Conservation (phyloP, 2,329 filamentous ascomycete genomes). For the Atkinsonella texensis region DNA sequence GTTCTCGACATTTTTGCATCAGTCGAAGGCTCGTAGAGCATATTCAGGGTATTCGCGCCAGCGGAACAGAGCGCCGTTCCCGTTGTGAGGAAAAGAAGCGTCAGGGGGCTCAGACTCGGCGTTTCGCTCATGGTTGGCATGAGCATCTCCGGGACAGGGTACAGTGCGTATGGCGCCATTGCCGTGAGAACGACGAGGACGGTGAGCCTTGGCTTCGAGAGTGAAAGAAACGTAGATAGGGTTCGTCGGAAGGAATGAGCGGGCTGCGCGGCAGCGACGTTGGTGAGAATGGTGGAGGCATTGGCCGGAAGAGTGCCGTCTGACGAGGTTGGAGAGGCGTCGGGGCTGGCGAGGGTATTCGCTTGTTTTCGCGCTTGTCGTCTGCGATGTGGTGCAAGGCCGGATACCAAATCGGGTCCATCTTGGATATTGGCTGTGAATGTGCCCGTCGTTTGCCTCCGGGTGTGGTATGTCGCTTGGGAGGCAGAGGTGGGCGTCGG, state of each 20-base stretch:
- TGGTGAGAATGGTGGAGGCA: constrained; percentile 44
- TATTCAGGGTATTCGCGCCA: constrained; percentile 88
- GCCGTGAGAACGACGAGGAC: constrained; percentile 85
- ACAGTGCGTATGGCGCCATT: constrained; percentile 83
- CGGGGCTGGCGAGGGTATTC: constrained; percentile 3
- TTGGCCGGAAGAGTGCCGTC: constrained; percentile 29
- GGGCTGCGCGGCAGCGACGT: constrained; percentile 36
- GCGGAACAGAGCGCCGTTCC: constrained; percentile 85
- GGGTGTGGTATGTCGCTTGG: constrained; percentile 6
- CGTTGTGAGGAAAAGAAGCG: constrained; percentile 79
- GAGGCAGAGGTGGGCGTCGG: constrained; percentile 17
- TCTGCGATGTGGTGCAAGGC: constrained; percentile 23
- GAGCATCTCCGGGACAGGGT: constrained; percentile 81
- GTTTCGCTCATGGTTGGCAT: constrained; percentile 51
- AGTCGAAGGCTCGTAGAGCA: constrained; percentile 86
- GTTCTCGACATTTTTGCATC: constrained; percentile 94
- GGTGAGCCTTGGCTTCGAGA: constrained; percentile 90
- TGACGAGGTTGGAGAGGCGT: neutral
- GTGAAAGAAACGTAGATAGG: constrained; percentile 70
- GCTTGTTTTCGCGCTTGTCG: constrained; percentile 20
- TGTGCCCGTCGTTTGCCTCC: constrained; percentile 5
- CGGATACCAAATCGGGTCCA: constrained; percentile 11
- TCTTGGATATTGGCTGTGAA: constrained; percentile 10
- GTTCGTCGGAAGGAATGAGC: constrained; percentile 47
- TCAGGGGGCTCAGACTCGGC: constrained; percentile 80